Base-by-base conservation (phyloP, 2,329 filamentous ascomycete species). In the Talaromyces pinophilus region DNA sequence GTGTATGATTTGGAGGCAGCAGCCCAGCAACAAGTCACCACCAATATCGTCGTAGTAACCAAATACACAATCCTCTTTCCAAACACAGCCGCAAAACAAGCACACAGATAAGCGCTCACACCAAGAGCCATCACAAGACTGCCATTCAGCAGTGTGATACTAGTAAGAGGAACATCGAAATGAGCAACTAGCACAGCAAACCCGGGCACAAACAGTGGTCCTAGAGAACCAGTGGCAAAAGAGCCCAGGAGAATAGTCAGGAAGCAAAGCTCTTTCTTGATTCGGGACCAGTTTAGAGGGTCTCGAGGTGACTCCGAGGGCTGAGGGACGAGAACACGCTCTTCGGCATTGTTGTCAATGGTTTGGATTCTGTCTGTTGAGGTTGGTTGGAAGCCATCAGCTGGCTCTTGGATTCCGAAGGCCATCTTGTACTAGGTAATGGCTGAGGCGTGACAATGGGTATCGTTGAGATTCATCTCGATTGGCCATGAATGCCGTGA, bases 61-160 rank as follows among this genome's bases (percentile, higher is more conserved):
- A 59, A 25, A 13, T 59, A 59, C 19, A 59, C 55, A 59, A 59
- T 40, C 19, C 35, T 38, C n/a, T 59, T 59, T 40, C 55, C 55
- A 15, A 40, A 59, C 55, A 42, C 33, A 19, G 33, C 35, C 11
- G 55, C 55, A 28, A 59, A 59, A 59, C 55, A 59, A 1, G 55
- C 55, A 59, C 35, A 59, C 1, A 59, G 33, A 42, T 59, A 59
- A 40, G 55, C n/a, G n/a, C 55, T 59, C 17, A 59, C 55, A 25
- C 55, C 55, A 4, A 59, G 22, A 25, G 55, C 55, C 55, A 42
- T 59, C 55, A 59, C 55, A 42, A 59, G 55, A 59, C 55, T 59
- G 1, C 55, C 55, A 59, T 59, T 59, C 19, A 42, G 15, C 11
- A 59, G 55, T n/a, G 13, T 59, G 11, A 59, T 42, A 25, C 33